Base-by-base conservation (phyloP, 2,329 filamentous ascomycete species). In the Alternaria burnsii region DNA sequence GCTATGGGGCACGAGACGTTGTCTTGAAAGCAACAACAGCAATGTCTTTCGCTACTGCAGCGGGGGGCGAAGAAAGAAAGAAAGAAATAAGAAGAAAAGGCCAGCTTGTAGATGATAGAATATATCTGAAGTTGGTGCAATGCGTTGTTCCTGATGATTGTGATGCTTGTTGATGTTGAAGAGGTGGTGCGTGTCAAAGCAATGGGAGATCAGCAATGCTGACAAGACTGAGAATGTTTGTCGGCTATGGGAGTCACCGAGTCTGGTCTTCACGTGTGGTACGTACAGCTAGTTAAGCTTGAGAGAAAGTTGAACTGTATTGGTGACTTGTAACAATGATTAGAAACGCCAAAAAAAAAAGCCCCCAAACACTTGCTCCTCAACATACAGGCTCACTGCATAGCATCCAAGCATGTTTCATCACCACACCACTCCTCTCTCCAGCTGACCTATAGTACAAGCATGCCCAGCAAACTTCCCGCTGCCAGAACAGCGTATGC, bases 381-480 rank as follows among this genome's bases (percentile, higher is more conserved):
- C 46, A 26, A 4, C 30, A 12, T 12, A 38, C 26, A 26, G 11
- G 14, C 5, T n/a, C 14, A 26, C 32, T 48, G 20, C 3, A 50
- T 20, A 18, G 34, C 46, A 50, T 38, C 32, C 30, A 50, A 38
- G 20, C 16, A 18, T 26, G 1, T 9, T 50, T 36, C 20, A 9
- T 38, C 34, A 50, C 32, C 46, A 18, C 2, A 2, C 16, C 30
- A 18, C 30, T 3, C 16, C 30, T 12, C 32, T 24, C 32, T 3
- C 4, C 24, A 40, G 9, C 51, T 28, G 1, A 11, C 40, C 62
- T 52, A 74, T 50, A 75, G 56, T 10, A 62, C 62, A 44, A 75
- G 61, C 71, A 77, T 76, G 8, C 73, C 73, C 1, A 71, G 36
- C 42, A 74, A 55, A 34, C 71, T 74, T 7, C 66, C 64, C 2